Percentiles rank a stretch among this genome's conserved stretches.
Evolutionary conservation across 768 basidiomycete genomes (phyloP).

Genomic region (Dentipellis fragilis): DNA sequence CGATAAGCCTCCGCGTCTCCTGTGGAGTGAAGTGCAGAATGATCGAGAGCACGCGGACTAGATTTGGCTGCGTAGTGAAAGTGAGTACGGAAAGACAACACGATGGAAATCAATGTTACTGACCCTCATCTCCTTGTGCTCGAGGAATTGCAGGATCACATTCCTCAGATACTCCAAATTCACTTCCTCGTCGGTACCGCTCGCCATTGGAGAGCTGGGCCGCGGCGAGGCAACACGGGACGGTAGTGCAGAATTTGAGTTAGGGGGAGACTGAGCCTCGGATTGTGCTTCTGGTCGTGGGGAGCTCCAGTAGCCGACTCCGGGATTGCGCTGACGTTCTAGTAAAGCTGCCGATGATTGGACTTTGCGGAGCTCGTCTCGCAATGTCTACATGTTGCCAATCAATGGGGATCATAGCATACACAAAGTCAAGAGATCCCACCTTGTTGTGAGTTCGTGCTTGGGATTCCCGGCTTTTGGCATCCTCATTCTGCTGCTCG

Average conservation of each 20-base stretch:
- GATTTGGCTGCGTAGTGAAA: slow-evolving; percentile 51
- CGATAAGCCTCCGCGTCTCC: slow-evolving; percentile 79
- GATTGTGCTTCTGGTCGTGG: slow-evolving; percentile 26
- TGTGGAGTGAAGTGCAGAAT: slow-evolving; percentile 93
- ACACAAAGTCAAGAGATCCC: slow-evolving; percentile 8
- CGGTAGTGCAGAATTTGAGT: slow-evolving; percentile 32
- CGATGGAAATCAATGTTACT: slow-evolving; percentile 20
- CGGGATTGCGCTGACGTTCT: slow-evolving; percentile 86
- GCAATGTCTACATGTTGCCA: slow-evolving; percentile 48
- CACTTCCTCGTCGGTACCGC: slow-evolving; percentile 75
- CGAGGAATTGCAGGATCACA: slow-evolving; percentile 93
- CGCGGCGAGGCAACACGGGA: slow-evolving; percentile 21
- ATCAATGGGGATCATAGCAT: not conserved
- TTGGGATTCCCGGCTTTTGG: slow-evolving; percentile 57
- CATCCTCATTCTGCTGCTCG: slow-evolving; percentile 67
- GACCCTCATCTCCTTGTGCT: slow-evolving; percentile 98
- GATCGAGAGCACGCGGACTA: slow-evolving; percentile 85
- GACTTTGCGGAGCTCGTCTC: slow-evolving; percentile 92
- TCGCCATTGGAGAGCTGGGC: slow-evolving; percentile 21
- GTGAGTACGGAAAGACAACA: slow-evolving; percentile 6
- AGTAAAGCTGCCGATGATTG: slow-evolving; percentile 87
- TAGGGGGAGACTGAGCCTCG: slow-evolving; percentile 23
- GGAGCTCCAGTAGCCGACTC: slow-evolving; percentile 83
- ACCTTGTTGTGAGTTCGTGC: slow-evolving; percentile 75
- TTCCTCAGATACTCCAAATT: slow-evolving; percentile 95